These are phyloP conservation scores for Rhizopogon sp. DNA, from an alignment of 768 basidiomycete species.

Conservation along the genomic window DNA sequence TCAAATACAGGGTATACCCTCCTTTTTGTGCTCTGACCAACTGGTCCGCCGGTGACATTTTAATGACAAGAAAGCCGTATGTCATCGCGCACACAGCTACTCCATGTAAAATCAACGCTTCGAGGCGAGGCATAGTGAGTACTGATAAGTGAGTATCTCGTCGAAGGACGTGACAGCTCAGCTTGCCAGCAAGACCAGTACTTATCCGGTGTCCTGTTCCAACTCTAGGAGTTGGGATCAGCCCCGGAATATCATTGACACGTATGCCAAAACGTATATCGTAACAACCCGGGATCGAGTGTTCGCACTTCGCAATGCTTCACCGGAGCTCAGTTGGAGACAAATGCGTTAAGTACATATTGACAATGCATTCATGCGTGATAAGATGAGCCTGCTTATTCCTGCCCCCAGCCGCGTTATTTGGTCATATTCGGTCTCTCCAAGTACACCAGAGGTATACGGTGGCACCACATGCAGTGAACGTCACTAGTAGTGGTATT, in stretches of 20 bases:
- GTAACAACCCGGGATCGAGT: no score
- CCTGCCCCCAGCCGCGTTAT: not conserved
- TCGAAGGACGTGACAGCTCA: no score
- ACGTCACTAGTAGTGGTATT: slow-evolving; percentile 31
- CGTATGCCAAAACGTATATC: no score
- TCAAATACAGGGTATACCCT: slow-evolving; percentile 69
- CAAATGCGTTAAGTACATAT: no score
- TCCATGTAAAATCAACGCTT: slow-evolving; percentile 26
- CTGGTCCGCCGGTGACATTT: slow-evolving; percentile 11
- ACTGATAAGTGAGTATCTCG: not conserved
- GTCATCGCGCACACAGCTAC: slow-evolving; percentile 28
- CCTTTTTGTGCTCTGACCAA: slow-evolving; percentile 45
- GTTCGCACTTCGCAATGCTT: no score
- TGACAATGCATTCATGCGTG: not conserved
- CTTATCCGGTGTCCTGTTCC: no score
- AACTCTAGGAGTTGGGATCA: no score
- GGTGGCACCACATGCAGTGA: slow-evolving; percentile 39
- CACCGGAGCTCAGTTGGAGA: no score
- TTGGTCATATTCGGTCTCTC: slow-evolving; percentile 46
- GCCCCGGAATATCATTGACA: no score
- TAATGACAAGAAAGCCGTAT: slow-evolving; percentile 27
- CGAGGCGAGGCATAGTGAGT: not conserved
- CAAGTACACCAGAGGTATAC: slow-evolving; percentile 58
- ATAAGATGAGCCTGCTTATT: not conserved
- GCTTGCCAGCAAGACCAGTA: no score